phyloP scores from a whole-genome alignment of 345 rosid species.

The Schrenkiella parvula region DNA sequence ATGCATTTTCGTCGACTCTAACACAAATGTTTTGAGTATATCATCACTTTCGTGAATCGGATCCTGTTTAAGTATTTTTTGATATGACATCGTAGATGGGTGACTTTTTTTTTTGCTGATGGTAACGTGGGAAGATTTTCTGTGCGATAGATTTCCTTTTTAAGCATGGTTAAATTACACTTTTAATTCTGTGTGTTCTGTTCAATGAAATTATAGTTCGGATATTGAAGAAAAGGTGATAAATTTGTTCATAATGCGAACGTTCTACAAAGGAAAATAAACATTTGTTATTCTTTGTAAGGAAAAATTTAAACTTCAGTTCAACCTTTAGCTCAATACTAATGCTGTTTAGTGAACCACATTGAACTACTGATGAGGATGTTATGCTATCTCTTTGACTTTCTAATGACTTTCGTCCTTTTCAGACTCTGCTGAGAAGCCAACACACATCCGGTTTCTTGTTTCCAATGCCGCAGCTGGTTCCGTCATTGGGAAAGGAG shows the following conservation, averaged over 20 bases:
- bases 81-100: background rate
- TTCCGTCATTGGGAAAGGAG: constrained; percentile 98
- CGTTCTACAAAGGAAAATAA: background rate
- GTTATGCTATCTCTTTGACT: background rate
- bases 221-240: background rate
- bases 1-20: constrained; percentile 1
- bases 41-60: constrained; percentile 4
- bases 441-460: constrained; percentile 77
- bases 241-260: background rate
- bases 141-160: background rate
- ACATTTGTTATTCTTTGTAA: background rate
- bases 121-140: background rate
- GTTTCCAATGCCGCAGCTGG: constrained; percentile 99
- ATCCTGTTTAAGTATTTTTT: constrained; percentile 1
- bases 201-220: background rate
- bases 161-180: background rate
- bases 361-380: background rate
- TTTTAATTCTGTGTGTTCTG: background rate
- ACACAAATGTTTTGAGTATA: background rate
- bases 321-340: background rate
- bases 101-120: background rate
- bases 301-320: background rate
- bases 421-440: constrained; percentile 71
- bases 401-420: background rate
- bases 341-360: background rate